Conservation (phyloP, 805 yeast genomes). For the Lipomyces chichibuensis region DNA sequence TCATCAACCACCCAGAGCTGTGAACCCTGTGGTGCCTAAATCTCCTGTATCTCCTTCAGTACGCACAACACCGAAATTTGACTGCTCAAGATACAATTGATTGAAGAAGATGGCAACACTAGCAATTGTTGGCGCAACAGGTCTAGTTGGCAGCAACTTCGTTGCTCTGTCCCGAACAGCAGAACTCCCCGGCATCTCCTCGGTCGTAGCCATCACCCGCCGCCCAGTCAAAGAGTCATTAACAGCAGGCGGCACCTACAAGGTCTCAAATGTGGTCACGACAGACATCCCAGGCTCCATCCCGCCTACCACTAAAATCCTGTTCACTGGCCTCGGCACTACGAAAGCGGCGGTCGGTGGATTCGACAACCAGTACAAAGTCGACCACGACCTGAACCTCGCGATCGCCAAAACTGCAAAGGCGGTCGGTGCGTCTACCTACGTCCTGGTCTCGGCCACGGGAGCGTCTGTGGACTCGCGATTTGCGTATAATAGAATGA, state of each 20-base stretch:
- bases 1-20: neutral
- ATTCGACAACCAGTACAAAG: slow-evolving; percentile 64
- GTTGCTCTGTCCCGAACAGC: slow-evolving; percentile 50
- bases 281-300: slow-evolving; percentile 38
- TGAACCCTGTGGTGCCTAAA: neutral
- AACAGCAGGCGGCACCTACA: slow-evolving; percentile 47
- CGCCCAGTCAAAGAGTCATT: slow-evolving; percentile 21
- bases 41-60: neutral
- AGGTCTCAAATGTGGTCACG: slow-evolving; percentile 54
- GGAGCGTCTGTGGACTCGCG: slow-evolving; percentile 65
- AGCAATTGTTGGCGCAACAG: slow-evolving; percentile 68
- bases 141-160: slow-evolving; percentile 68
- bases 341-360: slow-evolving; percentile 71
- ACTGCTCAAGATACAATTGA: neutral
- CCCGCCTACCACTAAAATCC: slow-evolving; percentile 37
- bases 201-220: slow-evolving; percentile 41
- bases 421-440: slow-evolving; percentile 66
- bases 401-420: slow-evolving; percentile 74
- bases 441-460: slow-evolving; percentile 64
- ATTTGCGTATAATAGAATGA: slow-evolving; percentile 66
- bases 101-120: slow-evolving; percentile 15
- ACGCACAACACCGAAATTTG: neutral
- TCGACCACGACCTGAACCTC: slow-evolving; percentile 75
- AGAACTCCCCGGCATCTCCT: slow-evolving; percentile 51
- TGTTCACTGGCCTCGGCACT: slow-evolving; percentile 75